phyloP scores from a whole-genome alignment of 148 eudicot genomes.

The Spergularia marina region DNA sequence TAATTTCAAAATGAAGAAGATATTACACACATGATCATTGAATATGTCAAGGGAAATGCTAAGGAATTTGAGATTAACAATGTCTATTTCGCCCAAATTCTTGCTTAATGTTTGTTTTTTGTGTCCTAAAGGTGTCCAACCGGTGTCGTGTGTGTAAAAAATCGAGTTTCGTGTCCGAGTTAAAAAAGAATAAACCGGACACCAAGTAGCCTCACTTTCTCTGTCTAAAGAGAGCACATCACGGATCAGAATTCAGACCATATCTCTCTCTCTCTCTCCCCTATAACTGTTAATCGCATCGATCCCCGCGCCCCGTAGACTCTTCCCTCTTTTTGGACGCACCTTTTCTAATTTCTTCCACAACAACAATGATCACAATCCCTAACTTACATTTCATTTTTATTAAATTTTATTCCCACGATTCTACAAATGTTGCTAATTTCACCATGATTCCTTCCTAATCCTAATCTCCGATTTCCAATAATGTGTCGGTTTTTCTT shows the following conservation, averaged over 20 bases:
- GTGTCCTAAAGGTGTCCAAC: no score
- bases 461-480: neutral
- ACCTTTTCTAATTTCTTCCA: neutral
- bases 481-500: neutral
- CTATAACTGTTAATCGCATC: conserved; percentile 27
- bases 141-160: no score
- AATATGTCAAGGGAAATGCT: no score
- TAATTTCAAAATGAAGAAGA: no score
- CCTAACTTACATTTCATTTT: neutral
- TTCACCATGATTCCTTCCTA: neutral
- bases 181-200: neutral
- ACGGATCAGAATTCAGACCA: conserved; percentile 40
- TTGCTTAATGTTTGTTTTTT: no score
- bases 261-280: conserved; percentile 17
- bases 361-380: conserved; percentile 15
- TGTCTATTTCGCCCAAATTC: no score
- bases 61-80: no score
- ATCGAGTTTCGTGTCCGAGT: neutral
- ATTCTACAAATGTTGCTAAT: no score
- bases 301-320: conserved; percentile 32
- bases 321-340: neutral
- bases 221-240: conserved; percentile 36
- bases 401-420: neutral
- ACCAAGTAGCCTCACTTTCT: neutral
- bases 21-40: no score